Evolutionary conservation across 2,329 filamentous ascomycete species (phyloP).

Genomic region (Epicoccum nigrum): DNA sequence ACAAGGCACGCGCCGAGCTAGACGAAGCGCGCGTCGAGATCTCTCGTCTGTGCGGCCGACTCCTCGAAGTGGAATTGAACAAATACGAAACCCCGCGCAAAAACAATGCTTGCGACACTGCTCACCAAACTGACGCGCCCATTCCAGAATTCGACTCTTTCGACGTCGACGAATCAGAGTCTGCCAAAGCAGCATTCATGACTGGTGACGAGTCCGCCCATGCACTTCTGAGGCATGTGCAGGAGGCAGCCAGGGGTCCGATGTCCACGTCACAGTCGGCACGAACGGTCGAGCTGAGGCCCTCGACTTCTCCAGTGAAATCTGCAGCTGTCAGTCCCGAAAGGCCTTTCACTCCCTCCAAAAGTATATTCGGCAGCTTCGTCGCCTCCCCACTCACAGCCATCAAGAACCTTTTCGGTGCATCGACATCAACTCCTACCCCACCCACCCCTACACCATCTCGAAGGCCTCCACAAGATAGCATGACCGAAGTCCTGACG

Average conservation of each 20-base stretch:
- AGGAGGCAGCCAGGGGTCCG: slow-evolving; percentile 19
- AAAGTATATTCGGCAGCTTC: slow-evolving; percentile 18
- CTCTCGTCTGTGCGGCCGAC: slow-evolving; percentile 14
- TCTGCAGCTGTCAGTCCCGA: neutral
- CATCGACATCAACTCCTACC: slow-evolving; percentile 3
- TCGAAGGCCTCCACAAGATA: slow-evolving; percentile 19
- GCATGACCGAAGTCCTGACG: slow-evolving; percentile 31
- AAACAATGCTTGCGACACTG: too few species aligned
- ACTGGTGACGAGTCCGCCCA: slow-evolving; percentile 27
- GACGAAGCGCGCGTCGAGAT: neutral
- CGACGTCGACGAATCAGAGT: slow-evolving; percentile 9
- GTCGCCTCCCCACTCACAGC: slow-evolving; percentile 28
- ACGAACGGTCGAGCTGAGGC: neutral
- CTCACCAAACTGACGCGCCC: slow-evolving; percentile 17
- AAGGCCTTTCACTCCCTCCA: slow-evolving; percentile 5
- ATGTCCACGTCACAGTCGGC: neutral
- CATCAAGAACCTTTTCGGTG: slow-evolving; percentile 26
- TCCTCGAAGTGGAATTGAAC: slow-evolving; percentile 5
- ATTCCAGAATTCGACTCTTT: slow-evolving; percentile 29
- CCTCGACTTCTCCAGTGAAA: neutral
- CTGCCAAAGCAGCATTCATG: slow-evolving; percentile 18
- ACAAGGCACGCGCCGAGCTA: slow-evolving; percentile 5
- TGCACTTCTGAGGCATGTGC: slow-evolving; percentile 31
- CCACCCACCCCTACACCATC: slow-evolving; percentile 18
- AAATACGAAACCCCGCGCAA: neutral